Base-by-base conservation (phyloP, 345 rosid genomes). In the Sonneratia alba region DNA sequence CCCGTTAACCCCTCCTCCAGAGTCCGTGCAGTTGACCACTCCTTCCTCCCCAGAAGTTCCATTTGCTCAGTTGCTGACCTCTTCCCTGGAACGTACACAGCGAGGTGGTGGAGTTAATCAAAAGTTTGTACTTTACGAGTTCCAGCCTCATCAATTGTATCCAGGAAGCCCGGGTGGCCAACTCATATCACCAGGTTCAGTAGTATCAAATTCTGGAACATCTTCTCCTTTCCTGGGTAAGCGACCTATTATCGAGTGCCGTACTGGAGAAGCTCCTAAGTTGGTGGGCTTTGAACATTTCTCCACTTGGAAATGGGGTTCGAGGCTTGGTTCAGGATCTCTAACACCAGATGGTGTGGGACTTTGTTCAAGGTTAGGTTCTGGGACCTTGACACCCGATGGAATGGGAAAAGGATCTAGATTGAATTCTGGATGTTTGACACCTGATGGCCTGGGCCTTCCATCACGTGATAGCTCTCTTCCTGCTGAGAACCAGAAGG, bases 11-110 rank as follows among this genome's bases (percentile, higher is more conserved):
- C 98, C 98, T 3, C 98, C 97, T 64, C 93, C 98, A 0, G 97
- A 91, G 77, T 88, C 98, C 18, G 89, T 91, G 76, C 93, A 88
- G 34, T 67, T 85, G 73, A 88, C 96, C 24, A 91, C 95, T 36
- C 98, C 98, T 72, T 89, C 97, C 0, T 94, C 98, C 67, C 98
- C 98, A 38, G 98, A 94, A 76, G 97, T 94, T 55, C 98, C 98
- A 37, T 94, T 82, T 83, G 96, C 97, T 77, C 95, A 91, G 79
- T 79, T 94, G 67, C 79, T 94, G 82, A 86, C 98, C 24, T 94
- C 98, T 77, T 94, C 98, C 2, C 79, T 94, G 81, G 97, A 94
- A 81, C 88, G 89, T 69, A 89, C 97, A 71, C 87, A 93, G 69
- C 84, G 88, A 72, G 77, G 82, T 65, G 83, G 87, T 37, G 87